Evolutionary conservation across 2,329 filamentous ascomycete genomes (phyloP).

Genomic region (Sporothrix sp.): DNA sequence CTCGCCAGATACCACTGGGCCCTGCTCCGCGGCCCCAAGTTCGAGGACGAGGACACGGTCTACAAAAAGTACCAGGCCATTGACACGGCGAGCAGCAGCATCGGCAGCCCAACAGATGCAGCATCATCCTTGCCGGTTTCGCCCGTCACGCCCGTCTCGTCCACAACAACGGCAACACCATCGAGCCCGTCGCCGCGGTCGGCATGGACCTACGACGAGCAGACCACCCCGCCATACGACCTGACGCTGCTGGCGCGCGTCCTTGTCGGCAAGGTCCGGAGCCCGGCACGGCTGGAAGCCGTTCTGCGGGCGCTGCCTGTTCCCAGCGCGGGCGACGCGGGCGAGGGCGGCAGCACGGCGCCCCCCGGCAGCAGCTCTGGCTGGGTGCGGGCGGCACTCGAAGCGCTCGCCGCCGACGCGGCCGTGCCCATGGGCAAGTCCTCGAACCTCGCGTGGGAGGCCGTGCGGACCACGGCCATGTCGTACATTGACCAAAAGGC

Average conservation of each 20-base stretch:
- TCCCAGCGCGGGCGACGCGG: neutral
- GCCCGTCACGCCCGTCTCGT: neutral
- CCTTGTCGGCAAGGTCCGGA: conserved; percentile 3
- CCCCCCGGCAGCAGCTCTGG: conserved; percentile 2
- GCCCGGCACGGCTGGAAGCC: neutral
- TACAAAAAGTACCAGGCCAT: conserved; percentile 8
- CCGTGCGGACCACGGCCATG: neutral
- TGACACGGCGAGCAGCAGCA: neutral
- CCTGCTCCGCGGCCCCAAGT: conserved; percentile 4
- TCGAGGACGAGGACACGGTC: neutral
- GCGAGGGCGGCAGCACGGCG: neutral
- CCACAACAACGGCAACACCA: neutral
- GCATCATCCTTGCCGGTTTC: neutral
- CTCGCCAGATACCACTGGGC: conserved; percentile 5
- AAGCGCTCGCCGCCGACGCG: neutral
- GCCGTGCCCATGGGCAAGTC: conserved; percentile 3
- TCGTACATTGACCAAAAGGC: conserved; percentile 2
- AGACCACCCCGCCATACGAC: neutral
- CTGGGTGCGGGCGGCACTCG: conserved; percentile 3
- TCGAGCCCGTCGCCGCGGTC: neutral
- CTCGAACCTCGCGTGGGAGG: neutral
- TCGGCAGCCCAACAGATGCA: neutral
- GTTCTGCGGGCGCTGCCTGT: neutral
- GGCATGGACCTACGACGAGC: neutral
- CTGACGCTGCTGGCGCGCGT: conserved; percentile 7